phyloP scores from a whole-genome alignment of 108 stramenopile species.

The Bacterosira constricta region DNA sequence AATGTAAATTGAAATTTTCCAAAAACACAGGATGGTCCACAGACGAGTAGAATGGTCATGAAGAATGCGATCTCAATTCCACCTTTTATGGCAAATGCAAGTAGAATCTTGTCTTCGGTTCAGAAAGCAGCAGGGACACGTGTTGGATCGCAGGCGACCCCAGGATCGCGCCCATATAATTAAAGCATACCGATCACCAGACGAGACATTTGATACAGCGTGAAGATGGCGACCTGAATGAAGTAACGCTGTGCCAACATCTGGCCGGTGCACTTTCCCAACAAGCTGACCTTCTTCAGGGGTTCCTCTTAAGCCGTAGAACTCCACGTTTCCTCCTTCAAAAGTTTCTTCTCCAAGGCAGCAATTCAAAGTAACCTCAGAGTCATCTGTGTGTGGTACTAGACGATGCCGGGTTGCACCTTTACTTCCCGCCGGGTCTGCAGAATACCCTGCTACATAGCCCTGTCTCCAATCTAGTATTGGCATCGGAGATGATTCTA shows the following conservation, averaged over 20 bases:
- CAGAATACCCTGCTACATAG: conserved; percentile 77
- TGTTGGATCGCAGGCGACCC: conserved; percentile 41
- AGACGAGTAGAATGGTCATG: background rate
- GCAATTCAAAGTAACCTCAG: conserved; percentile 83
- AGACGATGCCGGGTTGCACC: conserved; percentile 67
- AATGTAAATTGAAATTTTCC: no score
- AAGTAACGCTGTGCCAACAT: conserved; percentile 62
- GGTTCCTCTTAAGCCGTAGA: conserved; percentile 76
- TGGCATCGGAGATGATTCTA: background rate
- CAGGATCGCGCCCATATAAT: conserved; percentile 82
- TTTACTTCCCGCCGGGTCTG: conserved; percentile 39
- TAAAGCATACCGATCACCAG: conserved; percentile 77
- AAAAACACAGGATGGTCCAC: no score
- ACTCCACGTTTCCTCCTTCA: conserved; percentile 67
- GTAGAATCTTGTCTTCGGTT: conserved; percentile 56
- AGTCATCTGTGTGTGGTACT: conserved; percentile 85
- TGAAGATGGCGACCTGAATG: conserved; percentile 85
- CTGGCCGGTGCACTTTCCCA: conserved; percentile 48
- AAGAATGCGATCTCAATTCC: conserved; percentile 48
- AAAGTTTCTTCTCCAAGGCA: conserved; percentile 71
- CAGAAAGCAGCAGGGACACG: conserved; percentile 84
- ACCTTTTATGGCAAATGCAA: conserved; percentile 62
- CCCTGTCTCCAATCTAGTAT: conserved; percentile 83
- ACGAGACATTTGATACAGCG: conserved; percentile 67
- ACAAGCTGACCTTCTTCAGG: conserved; percentile 55